These are phyloP conservation scores for Ustilago xerochloae DNA, from an alignment of 1,284 basidiomycete genomes.

Conservation along the genomic window DNA sequence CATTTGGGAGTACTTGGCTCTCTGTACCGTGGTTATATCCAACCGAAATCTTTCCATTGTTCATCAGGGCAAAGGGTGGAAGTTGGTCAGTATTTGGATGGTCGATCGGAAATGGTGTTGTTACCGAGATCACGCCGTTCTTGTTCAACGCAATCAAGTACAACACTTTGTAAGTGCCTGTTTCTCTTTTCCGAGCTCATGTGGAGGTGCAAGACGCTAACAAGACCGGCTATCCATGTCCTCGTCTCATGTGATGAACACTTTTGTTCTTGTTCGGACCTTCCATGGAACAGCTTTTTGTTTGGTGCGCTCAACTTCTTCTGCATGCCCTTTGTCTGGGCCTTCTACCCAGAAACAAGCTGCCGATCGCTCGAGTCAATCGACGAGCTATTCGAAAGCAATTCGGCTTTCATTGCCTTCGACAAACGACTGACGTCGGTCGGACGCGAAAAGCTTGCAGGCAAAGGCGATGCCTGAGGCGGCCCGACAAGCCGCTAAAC, in stretches of 20 bases:
- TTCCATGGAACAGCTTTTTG: slow-evolving; percentile 1
- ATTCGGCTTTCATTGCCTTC: slow-evolving; percentile 30
- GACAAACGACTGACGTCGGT: slow-evolving; percentile 17
- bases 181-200: neutral
- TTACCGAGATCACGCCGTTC: slow-evolving; percentile 39
- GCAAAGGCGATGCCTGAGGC: neutral
- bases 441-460: neutral
- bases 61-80: slow-evolving; percentile 29
- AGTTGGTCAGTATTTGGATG: slow-evolving; percentile 32
- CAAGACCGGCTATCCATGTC: neutral
- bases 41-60: slow-evolving; percentile 35
- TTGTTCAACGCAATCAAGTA: slow-evolving; percentile 34
- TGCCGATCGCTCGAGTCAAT: slow-evolving; percentile 36
- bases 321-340: slow-evolving; percentile 35
- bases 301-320: slow-evolving; percentile 40
- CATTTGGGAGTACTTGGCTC: slow-evolving; percentile 21
- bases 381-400: slow-evolving; percentile 32
- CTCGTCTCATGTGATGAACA: neutral
- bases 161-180: slow-evolving; percentile 32
- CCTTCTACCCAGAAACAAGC: slow-evolving; percentile 38
- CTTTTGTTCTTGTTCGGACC: neutral
- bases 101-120: slow-evolving; percentile 31
- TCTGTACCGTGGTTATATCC: slow-evolving; percentile 28
- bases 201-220: neutral
- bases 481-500: too few species aligned